These are phyloP conservation scores for Sarocladium strictum DNA, from an alignment of 2,329 filamentous ascomycete genomes.

Conservation along the genomic window DNA sequence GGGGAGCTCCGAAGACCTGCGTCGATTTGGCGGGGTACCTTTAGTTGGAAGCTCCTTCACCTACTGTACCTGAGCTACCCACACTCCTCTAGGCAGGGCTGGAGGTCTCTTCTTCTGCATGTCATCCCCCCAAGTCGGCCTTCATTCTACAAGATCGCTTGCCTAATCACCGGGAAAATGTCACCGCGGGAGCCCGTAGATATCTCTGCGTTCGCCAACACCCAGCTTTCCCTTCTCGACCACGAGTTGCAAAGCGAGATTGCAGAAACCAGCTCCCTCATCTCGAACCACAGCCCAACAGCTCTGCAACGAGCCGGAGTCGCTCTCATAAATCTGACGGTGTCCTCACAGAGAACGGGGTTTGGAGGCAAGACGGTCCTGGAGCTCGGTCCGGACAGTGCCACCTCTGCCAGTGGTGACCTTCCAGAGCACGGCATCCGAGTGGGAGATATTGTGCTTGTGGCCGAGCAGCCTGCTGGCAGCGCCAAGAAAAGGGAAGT, in stretches of 20 bases:
- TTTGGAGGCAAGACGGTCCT: slow-evolving; percentile 86
- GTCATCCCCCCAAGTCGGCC: too few relatives aligned
- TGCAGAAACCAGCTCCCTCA: slow-evolving; percentile 60
- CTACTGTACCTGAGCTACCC: not conserved
- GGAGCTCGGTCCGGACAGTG: slow-evolving; percentile 70
- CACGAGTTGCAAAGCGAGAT: slow-evolving; percentile 69
- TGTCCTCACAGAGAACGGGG: slow-evolving; percentile 76
- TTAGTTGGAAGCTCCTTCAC: not conserved
- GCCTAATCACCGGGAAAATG: too few relatives aligned
- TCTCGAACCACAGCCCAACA: slow-evolving; percentile 61
- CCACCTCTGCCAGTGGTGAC: slow-evolving; percentile 48
- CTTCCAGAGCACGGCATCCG: slow-evolving; percentile 72
- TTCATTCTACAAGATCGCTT: too few relatives aligned
- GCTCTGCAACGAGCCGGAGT: slow-evolving; percentile 71
- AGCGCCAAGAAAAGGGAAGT: slow-evolving; percentile 68
- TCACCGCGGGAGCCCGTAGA: slow-evolving; percentile 41
- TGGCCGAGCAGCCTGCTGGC: slow-evolving; percentile 69
- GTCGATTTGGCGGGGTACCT: slow-evolving; percentile 18
- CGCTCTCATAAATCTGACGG: slow-evolving; percentile 68
- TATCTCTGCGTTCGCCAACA: slow-evolving; percentile 61
- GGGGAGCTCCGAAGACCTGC: not conserved
- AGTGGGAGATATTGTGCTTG: slow-evolving; percentile 70
- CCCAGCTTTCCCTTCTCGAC: slow-evolving; percentile 65
- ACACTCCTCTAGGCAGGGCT: not conserved
- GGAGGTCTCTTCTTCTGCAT: too few relatives aligned